Base-by-base conservation (phyloP, 1,139 yeast genomes). In the Taphrina confusa region DNA sequence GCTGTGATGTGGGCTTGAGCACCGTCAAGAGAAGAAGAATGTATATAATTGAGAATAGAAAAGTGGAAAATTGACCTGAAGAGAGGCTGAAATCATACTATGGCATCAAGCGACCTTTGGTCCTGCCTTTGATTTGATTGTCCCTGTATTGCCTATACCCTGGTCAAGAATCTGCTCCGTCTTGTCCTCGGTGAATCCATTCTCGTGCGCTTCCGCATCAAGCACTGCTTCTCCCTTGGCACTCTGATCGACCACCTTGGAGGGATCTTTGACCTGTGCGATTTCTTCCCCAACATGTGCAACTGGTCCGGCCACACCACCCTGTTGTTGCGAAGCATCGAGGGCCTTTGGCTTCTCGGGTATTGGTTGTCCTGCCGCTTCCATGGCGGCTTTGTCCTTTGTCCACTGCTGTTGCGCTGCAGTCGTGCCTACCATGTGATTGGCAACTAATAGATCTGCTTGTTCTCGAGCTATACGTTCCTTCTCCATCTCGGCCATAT, bases 401-500 rank as follows among this genome's bases (percentile, higher is more conserved):
- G 45, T 30, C 61, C 61, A 57, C 30, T 56, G 60, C 8, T 36
- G 31, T 18, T 33, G 23, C 14, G 56, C 56, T 3, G 45, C 61
- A 1, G 55, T 56, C 14, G 22, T 61, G 22, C 55, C 61, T 18
- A 20, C 52, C 14, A 78, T 76, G 64, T 76, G 70, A 65, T 79
- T 81, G n/a, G 52, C 63, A 16, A 50, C 52, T 52, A 62, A 62
- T 16, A 37, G 42, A 27, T 58, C 67, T 42, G 62, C 64, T 25
- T 57, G 40, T 28, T 67, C 69, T 42, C 72, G 61, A n/a, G 62
- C 75, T 9, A 73, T 67, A 57, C 76, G 76, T 64, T 77, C 79
- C 61, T 73, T 71, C 0, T 78, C 78, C 76, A 76, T 71, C 76
- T 78, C 77, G 63, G 75, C 77, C 80, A 77, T 77, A 63, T 76